phyloP scores from a whole-genome alignment of 2,329 filamentous ascomycete genomes.

The Alternaria burnsii region DNA sequence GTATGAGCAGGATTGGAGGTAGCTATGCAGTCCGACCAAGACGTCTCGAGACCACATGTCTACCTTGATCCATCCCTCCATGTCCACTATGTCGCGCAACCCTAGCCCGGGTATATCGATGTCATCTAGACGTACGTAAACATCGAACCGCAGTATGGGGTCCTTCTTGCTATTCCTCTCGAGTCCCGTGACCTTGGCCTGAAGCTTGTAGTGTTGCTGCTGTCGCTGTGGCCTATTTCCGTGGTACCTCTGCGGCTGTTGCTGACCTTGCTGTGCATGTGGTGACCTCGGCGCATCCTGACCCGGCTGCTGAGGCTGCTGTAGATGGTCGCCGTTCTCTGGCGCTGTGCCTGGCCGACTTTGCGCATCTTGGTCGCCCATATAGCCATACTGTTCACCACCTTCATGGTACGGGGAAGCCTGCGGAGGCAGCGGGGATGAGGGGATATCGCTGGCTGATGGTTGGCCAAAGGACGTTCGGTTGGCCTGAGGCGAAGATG shows the following conservation, averaged over 20 bases:
- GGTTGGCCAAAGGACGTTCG: conserved; percentile 58
- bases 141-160: conserved; percentile 91
- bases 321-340: conserved; percentile 49
- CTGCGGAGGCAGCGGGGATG: conserved; percentile 52
- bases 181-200: conserved; percentile 92
- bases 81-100: conserved; percentile 10
- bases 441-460: conserved; percentile 52
- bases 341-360: conserved; percentile 38
- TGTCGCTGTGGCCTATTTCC: conserved; percentile 53
- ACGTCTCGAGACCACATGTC: conserved; percentile 1
- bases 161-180: conserved; percentile 96
- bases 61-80: conserved; percentile 11
- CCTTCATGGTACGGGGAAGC: conserved; percentile 50
- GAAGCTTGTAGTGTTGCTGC: conserved; percentile 80
- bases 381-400: conserved; percentile 47
- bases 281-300: conserved; percentile 39
- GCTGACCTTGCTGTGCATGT: conserved; percentile 46
- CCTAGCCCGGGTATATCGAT: neutral
- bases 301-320: conserved; percentile 39
- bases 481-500: conserved; percentile 64
- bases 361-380: conserved; percentile 42
- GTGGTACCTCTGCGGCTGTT: conserved; percentile 58
- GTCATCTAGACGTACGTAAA: conserved; percentile 72
- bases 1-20: neutral
- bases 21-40: neutral